phyloP scores from a whole-genome alignment of 2,329 filamentous ascomycete genomes.

The Talaromyces sp. region DNA sequence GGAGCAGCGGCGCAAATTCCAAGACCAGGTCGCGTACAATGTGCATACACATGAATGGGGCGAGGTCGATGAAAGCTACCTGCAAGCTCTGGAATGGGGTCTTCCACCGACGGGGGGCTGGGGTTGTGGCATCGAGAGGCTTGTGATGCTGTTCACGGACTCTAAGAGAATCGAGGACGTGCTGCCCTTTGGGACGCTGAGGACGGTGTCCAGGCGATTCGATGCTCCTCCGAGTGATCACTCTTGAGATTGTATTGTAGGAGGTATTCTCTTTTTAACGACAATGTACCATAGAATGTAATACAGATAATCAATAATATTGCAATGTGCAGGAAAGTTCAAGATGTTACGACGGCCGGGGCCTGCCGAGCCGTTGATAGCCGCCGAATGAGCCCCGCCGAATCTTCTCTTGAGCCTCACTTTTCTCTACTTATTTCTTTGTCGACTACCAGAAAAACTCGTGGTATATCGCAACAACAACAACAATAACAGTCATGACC shows the following conservation, averaged over 20 bases:
- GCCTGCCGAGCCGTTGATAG: conserved; percentile 9
- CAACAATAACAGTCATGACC: not conserved
- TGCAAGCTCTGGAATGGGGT: conserved; percentile 79
- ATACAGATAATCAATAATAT: not conserved
- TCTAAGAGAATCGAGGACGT: conserved; percentile 77
- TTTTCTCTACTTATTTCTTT: not conserved
- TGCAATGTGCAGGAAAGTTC: not conserved
- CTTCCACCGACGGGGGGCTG: conserved; percentile 95
- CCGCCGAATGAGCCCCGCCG: not conserved
- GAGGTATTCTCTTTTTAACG: not conserved
- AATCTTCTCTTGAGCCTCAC: not conserved
- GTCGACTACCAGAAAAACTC: not conserved
- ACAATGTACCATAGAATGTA: not conserved
- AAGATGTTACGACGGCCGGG: not conserved
- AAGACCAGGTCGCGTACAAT: conserved; percentile 50
- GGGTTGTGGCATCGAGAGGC: conserved; percentile 87
- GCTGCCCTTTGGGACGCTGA: conserved; percentile 80
- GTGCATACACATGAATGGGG: conserved; percentile 46
- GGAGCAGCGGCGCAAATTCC: conserved; percentile 79
- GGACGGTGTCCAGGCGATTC: conserved; percentile 38
- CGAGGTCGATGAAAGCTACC: conserved; percentile 71
- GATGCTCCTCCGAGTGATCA: not conserved
- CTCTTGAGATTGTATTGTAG: not conserved
- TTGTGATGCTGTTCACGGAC: conserved; percentile 87
- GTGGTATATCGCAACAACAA: not conserved